Evolutionary conservation across 2,329 filamentous ascomycete species (phyloP), one percentile per base, ranked within the genome.

Genomic region (Stagonosporopsis rhizophila): DNA sequence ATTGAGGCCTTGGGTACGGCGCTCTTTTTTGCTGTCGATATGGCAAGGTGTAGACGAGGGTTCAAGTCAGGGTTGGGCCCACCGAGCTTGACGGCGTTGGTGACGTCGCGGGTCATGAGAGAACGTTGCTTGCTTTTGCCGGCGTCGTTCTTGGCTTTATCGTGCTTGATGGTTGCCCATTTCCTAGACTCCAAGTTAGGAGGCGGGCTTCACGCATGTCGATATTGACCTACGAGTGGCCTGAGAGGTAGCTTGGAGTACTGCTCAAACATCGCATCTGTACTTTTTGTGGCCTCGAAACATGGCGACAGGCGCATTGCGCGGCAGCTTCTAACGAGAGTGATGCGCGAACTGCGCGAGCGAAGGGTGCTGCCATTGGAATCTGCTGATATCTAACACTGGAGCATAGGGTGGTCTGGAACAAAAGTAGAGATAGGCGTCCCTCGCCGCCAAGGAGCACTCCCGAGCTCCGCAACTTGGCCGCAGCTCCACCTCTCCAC

Each of bases 111-210:
- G 20, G 88, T 83, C 66, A 96, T 84, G 40, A 82, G 76, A 42
- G 83, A 85, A 27, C 92, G 88, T 65, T 88, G 83, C 39, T 83
- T 84, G 77, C 87, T 91, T 77, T 93, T 96, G 66, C 88, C 88
- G 56, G 83, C 84, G 75, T 99, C 95, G 55, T 88, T 89, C 59
- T 89, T 91, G 47, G 89, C 92, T 77, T 99, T 99, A 76, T 95
- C 92, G 76, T 98, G 95, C 72, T 89, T 91, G 78, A 97, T 98
- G 71, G 95, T 96, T 55, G 92, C 92, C 95, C 95, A 99, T 74
- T 92, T 90, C 77, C 89, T 96, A 17, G 11, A 20, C 22, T 22
- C 23, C 23, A 22, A 20, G 54, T 46, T n/a, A 46, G 32, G 11
- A 34, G 15, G 14, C 11, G 15, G 12, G 19, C 23, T 23, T 6